Conservation (phyloP, 768 basidiomycete genomes). For the Dioszegia hungarica region DNA sequence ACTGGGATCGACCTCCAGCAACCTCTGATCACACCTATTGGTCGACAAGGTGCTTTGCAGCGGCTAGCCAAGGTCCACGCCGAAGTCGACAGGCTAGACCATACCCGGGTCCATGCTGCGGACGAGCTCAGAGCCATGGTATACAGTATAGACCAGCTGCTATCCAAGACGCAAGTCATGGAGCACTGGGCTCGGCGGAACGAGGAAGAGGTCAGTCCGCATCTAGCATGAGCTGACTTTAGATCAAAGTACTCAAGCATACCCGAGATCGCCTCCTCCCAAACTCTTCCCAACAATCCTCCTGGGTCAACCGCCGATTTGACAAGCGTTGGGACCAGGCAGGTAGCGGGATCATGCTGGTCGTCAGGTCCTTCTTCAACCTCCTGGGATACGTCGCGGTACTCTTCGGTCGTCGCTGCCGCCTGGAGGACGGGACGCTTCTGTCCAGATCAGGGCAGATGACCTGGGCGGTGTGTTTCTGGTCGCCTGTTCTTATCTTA, state of each 20-base stretch:
- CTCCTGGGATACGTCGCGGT: too few relatives aligned
- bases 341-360: too few relatives aligned
- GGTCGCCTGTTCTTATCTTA: too few relatives aligned
- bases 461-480: too few relatives aligned
- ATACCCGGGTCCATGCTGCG: not conserved
- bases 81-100: not conserved
- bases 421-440: too few relatives aligned
- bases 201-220: not conserved
- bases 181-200: not conserved
- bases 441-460: too few relatives aligned
- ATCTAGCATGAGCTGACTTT: not conserved
- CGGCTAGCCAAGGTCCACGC: not conserved
- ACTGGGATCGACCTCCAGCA: constrained; percentile 24
- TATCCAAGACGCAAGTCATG: not conserved
- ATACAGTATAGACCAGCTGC: not conserved
- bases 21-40: too few relatives aligned
- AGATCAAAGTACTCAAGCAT: not conserved
- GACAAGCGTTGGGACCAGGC: too few relatives aligned
- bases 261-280: not conserved
- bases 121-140: not conserved
- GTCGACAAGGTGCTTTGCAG: not conserved
- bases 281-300: too few relatives aligned
- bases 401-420: too few relatives aligned
- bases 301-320: too few relatives aligned
- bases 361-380: too few relatives aligned